These are phyloP conservation scores for Fusarium tupiense DNA, from an alignment of 2,329 filamentous ascomycete genomes.

Conservation along the genomic window DNA sequence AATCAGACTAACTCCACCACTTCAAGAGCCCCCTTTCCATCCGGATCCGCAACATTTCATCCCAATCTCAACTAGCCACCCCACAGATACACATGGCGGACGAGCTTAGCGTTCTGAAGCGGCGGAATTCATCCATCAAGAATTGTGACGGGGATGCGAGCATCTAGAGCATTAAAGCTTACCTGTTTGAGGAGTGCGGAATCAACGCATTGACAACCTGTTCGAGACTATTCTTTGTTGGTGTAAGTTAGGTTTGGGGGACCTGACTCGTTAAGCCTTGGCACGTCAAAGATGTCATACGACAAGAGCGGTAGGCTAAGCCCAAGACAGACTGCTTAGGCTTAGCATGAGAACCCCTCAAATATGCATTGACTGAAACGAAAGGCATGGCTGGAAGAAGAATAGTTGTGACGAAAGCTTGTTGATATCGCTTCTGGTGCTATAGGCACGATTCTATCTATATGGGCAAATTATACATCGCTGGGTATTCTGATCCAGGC, in stretches of 20 bases:
- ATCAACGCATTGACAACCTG: neutral
- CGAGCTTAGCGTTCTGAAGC: neutral
- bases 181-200: neutral
- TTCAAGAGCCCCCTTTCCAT: neutral
- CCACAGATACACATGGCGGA: neutral
- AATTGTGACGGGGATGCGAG: neutral
- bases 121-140: neutral
- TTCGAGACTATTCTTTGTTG: neutral
- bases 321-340: neutral
- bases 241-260: neutral
- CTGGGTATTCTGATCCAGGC: slow-evolving; percentile 20
- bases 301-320: neutral
- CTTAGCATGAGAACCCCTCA: neutral
- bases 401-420: neutral
- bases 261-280: neutral
- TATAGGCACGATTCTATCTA: slow-evolving; percentile 23
- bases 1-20: neutral
- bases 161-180: neutral
- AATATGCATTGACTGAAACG: neutral
- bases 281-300: neutral
- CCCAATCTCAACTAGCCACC: neutral
- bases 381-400: too few species aligned
- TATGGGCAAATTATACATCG: neutral
- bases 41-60: neutral
- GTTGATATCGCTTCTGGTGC: slow-evolving; percentile 8